Conservation (phyloP, 495 filamentous ascomycete genomes). For the Bacidia rubella region DNA sequence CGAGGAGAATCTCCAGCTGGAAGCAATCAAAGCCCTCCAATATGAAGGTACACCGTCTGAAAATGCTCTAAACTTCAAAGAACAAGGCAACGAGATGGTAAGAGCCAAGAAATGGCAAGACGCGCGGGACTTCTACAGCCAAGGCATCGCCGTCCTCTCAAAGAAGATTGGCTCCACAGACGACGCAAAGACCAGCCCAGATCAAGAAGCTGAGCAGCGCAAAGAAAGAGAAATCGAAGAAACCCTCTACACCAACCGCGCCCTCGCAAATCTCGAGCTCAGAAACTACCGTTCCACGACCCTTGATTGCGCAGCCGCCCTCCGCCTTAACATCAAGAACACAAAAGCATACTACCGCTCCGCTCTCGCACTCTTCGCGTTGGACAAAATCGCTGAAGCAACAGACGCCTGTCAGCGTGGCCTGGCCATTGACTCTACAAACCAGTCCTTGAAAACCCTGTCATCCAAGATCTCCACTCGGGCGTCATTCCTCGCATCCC, state of each 20-base stretch:
- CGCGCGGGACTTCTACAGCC: constrained; percentile 83
- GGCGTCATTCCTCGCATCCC: constrained; percentile 28
- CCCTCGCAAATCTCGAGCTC: constrained; percentile 69
- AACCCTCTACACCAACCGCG: constrained; percentile 69
- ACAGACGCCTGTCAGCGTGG: constrained; percentile 61
- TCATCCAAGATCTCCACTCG: constrained; percentile 41
- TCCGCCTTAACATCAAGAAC: constrained; percentile 63
- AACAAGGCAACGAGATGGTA: constrained; percentile 83
- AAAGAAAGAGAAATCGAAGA: constrained; percentile 52
- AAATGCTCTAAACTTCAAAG: constrained; percentile 62
- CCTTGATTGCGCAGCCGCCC: constrained; percentile 64
- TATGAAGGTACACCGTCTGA: constrained; percentile 86
- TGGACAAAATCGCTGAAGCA: constrained; percentile 62
- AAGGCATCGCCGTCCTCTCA: constrained; percentile 56
- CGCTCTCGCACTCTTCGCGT: constrained; percentile 55
- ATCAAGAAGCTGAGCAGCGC: constrained; percentile 36
- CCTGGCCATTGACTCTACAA: constrained; percentile 48
- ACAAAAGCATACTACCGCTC: constrained; percentile 85
- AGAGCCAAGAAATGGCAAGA: constrained; percentile 60
- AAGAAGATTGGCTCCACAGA: constrained; percentile 31
- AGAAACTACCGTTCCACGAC: constrained; percentile 80
- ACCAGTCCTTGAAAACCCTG: constrained; percentile 42
- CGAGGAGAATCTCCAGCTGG: constrained; percentile 59
- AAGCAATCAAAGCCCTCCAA: constrained; percentile 76
- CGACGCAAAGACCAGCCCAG: constrained; percentile 5